Evolutionary conservation across 1,284 basidiomycete species (phyloP).

Genomic region (Apiotrichum siamense): DNA sequence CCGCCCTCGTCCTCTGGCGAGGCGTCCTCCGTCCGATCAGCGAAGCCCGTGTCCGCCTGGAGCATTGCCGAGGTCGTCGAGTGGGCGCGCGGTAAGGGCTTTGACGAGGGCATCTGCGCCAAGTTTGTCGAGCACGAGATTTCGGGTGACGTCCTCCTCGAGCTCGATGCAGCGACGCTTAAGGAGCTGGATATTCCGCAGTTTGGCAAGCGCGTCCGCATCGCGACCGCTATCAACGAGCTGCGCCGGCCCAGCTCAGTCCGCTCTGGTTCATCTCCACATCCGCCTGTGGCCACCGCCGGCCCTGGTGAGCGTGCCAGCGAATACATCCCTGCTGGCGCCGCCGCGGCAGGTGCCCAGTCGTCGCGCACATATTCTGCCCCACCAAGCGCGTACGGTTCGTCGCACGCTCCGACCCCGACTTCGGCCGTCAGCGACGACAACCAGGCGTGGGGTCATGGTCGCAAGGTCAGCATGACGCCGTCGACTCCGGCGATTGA

Average conservation of each 20-base stretch:
- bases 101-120: conserved; percentile 71
- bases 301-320: not conserved
- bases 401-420: not conserved
- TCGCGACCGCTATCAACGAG: conserved; percentile 90
- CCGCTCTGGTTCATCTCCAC: conserved; percentile 31
- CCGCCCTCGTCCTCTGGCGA: not conserved
- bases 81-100: conserved; percentile 79
- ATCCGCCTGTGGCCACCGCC: not conserved
- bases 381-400: conserved; percentile 3
- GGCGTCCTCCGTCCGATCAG: not conserved
- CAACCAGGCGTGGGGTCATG: conserved; percentile 20
- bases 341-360: too few relatives aligned
- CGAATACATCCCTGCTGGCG: too few relatives aligned
- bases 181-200: conserved; percentile 95
- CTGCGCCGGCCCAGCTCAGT: conserved; percentile 64
- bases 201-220: conserved; percentile 89
- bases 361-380: not conserved
- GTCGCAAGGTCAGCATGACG: conserved; percentile 34
- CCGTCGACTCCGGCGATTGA: conserved; percentile 20
- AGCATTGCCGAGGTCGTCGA: conserved; percentile 79
- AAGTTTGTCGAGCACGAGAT: conserved; percentile 93
- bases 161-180: conserved; percentile 84
- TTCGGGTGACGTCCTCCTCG: conserved; percentile 89
- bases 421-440: conserved; percentile 12
- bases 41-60: conserved; percentile 58